These are phyloP conservation scores for Hanseniaspora gamundiae DNA, from an alignment of 1,139 yeast genomes.

Conservation along the genomic window DNA sequence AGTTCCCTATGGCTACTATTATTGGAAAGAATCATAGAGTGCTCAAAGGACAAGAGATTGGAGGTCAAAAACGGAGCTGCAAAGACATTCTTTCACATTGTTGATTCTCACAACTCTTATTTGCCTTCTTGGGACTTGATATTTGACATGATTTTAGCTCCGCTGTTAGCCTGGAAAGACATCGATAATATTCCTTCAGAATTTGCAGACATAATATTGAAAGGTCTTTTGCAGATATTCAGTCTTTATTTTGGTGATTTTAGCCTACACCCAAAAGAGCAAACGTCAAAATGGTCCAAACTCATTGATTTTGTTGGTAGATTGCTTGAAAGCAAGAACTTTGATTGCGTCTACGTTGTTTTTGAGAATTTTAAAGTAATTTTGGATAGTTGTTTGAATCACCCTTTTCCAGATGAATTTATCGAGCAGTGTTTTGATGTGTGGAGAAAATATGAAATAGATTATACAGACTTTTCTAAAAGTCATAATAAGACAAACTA, in stretches of 20 bases:
- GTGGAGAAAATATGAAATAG: slow-evolving; percentile 51
- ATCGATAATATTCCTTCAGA: slow-evolving; percentile 13
- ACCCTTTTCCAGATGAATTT: slow-evolving; percentile 31
- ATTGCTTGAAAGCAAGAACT: slow-evolving; percentile 28
- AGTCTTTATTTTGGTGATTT: slow-evolving; percentile 18
- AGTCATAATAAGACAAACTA: slow-evolving; percentile 36
- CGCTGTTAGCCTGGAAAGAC: slow-evolving; percentile 25
- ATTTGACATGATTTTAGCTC: slow-evolving; percentile 37
- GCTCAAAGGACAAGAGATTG: slow-evolving; percentile 52
- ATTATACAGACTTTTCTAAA: slow-evolving; percentile 42
- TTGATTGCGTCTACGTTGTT: slow-evolving; percentile 36
- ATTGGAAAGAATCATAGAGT: slow-evolving; percentile 45
- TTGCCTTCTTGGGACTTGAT: slow-evolving; percentile 47
- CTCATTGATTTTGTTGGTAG: slow-evolving; percentile 14
- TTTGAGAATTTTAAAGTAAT: slow-evolving; percentile 39
- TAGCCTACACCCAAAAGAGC: slow-evolving; percentile 5
- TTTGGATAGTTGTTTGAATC: slow-evolving; percentile 33
- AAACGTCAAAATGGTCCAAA: slow-evolving; percentile 16
- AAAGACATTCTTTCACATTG: slow-evolving; percentile 74
- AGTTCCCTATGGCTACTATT: slow-evolving; percentile 51
- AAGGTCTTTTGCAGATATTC: slow-evolving; percentile 23
- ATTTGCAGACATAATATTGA: slow-evolving; percentile 21
- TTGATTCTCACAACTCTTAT: slow-evolving; percentile 61
- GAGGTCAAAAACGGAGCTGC: slow-evolving; percentile 85
- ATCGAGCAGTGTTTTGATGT: slow-evolving; percentile 40